Conservation (phyloP, 768 basidiomycete species). For the Pleurotus salmoneostramineus region DNA sequence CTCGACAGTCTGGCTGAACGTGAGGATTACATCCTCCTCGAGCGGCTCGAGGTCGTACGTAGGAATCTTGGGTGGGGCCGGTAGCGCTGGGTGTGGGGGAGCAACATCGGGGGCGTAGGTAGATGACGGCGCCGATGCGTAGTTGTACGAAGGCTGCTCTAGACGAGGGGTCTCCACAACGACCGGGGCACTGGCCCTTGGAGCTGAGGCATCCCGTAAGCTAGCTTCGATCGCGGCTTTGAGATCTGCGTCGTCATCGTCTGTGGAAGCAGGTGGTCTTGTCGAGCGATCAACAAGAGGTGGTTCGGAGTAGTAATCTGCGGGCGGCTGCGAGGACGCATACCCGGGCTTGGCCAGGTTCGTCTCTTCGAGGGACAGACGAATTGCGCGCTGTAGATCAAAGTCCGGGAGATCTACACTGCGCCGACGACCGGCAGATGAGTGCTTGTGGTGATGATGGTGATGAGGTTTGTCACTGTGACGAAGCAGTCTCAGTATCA, state of each 20-base stretch:
- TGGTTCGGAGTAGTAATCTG: constrained; percentile 65
- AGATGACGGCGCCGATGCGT: constrained; percentile 14
- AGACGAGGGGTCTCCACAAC: constrained; percentile 47
- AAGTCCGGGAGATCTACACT: constrained; percentile 71
- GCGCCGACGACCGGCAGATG: constrained; percentile 50
- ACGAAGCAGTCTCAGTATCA: not conserved
- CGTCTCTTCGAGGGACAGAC: constrained; percentile 80
- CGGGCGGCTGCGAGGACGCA: constrained; percentile 60
- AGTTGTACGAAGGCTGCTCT: constrained; percentile 36
- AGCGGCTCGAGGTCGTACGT: constrained; percentile 77
- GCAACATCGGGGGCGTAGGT: constrained; percentile 33
- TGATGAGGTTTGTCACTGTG: constrained; percentile 33
- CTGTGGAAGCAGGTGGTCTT: constrained; percentile 33
- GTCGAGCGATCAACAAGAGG: constrained; percentile 60
- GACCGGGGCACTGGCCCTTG: constrained; percentile 74
- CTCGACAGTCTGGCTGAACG: constrained; percentile 88
- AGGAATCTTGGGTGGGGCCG: constrained; percentile 54
- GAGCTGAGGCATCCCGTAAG: constrained; percentile 77
- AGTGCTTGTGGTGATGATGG: constrained; percentile 38
- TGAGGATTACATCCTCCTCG: constrained; percentile 83
- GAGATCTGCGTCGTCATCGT: constrained; percentile 87
- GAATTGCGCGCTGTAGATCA: constrained; percentile 91
- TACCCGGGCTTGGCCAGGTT: constrained; percentile 60
- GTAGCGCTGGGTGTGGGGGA: constrained; percentile 35
- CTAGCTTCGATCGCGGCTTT: constrained; percentile 94